A percentile compares a stretch with the other conserved stretches of the same genome.
These are phyloP conservation scores for Colletotrichum viniferum DNA, from an alignment of 2,329 filamentous ascomycete genomes.

Conservation along the genomic window DNA sequence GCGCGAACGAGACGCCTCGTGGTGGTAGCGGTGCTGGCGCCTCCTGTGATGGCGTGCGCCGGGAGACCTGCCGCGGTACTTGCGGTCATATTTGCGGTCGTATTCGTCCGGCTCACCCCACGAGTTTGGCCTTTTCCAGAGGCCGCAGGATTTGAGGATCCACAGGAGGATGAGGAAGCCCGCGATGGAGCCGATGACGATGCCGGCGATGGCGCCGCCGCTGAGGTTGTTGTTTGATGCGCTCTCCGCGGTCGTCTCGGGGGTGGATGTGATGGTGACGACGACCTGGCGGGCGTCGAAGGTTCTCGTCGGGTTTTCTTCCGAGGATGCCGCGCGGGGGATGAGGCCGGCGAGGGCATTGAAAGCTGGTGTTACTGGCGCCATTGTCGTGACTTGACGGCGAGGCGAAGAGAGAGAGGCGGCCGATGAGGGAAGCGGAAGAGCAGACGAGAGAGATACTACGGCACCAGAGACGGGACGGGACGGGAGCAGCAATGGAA, in stretches of 20 bases:
- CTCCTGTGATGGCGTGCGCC: conserved; percentile 2
- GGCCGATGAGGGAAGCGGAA: neutral
- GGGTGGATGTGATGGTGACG: conserved; percentile 31
- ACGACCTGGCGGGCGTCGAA: conserved; percentile 26
- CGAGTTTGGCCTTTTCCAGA: conserved; percentile 4
- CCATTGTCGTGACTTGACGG: neutral
- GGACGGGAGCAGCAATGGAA: neutral
- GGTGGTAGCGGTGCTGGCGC: conserved; percentile 3
- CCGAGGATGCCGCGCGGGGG: neutral
- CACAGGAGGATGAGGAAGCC: conserved; percentile 51
- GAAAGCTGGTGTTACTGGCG: neutral
- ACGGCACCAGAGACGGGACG: neutral
- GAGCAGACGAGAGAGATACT: neutral
- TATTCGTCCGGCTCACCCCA: conserved; percentile 6
- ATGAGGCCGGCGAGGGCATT: neutral
- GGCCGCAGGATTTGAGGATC: conserved; percentile 48
- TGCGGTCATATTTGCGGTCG: neutral
- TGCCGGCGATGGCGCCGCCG: conserved; percentile 56
- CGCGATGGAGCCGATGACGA: conserved; percentile 52
- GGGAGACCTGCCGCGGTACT: conserved; percentile 7
- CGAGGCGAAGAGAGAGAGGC: neutral
- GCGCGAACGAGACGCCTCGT: conserved; percentile 13
- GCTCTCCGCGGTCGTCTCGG: conserved; percentile 22
- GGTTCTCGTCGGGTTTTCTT: neutral
- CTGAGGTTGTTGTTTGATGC: conserved; percentile 34